Conservation (phyloP, 352 stramenopile species). For the Phytophthora constricta region DNA sequence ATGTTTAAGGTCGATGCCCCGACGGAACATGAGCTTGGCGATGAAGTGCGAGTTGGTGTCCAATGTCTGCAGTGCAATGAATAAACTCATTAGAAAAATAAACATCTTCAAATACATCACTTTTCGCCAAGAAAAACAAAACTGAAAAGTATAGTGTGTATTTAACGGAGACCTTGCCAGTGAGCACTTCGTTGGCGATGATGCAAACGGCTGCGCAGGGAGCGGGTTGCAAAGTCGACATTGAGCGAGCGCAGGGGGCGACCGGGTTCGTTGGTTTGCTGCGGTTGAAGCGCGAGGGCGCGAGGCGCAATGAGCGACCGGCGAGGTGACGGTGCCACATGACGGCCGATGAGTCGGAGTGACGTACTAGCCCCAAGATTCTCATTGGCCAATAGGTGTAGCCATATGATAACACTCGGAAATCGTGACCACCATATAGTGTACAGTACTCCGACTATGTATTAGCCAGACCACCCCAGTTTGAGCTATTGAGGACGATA, state of each 20-base stretch:
- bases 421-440: too few relatives aligned
- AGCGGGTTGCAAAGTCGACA: constrained; percentile 21
- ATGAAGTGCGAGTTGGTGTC: constrained; percentile 90
- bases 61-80: constrained; percentile 57
- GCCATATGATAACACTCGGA: too few relatives aligned
- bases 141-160: not conserved
- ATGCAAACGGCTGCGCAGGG: constrained; percentile 80
- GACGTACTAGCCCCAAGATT: too few relatives aligned
- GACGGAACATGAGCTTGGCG: constrained; percentile 80
- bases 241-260: not conserved
- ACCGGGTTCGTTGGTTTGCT: not conserved
- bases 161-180: constrained; percentile 62
- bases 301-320: too few relatives aligned
- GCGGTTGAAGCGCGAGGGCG: too few relatives aligned
- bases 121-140: too few relatives aligned
- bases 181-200: constrained; percentile 87
- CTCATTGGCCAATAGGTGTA: too few relatives aligned
- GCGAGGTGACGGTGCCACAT: too few relatives aligned
- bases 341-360: too few relatives aligned
- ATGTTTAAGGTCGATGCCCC: constrained; percentile 79
- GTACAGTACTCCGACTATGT: too few relatives aligned
- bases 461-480: too few relatives aligned
- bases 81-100: not conserved
- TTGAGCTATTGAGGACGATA: too few relatives aligned
- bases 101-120: not conserved